Conservation (phyloP, 148 eudicot species). For the Tetragonia tetragonoides region DNA sequence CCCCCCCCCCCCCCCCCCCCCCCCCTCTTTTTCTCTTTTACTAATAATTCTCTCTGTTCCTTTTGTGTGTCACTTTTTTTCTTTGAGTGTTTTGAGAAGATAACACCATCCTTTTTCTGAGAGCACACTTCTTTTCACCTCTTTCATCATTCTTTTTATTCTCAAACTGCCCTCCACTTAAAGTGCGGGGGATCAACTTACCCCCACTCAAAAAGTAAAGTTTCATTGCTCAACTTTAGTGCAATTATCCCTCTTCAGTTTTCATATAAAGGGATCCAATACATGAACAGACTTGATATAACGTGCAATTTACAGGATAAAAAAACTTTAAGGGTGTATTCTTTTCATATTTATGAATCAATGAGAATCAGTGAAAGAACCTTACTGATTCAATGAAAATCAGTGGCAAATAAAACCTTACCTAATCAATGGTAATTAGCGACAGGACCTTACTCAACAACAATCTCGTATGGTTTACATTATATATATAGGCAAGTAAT, state of each 20-base stretch:
- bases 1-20: slow-evolving; percentile 13
- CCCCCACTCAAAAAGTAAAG: no score
- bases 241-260: not conserved
- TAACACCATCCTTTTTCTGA: not conserved
- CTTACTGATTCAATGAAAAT: no score
- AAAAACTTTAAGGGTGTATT: no score
- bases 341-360: no score
- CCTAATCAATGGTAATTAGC: no score
- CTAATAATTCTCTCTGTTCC: not conserved
- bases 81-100: slow-evolving; percentile 9
- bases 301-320: no score
- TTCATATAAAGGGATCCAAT: not conserved
- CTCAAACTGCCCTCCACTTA: slow-evolving; percentile 2
- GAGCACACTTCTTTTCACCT: slow-evolving; percentile 4
- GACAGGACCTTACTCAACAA: no score
- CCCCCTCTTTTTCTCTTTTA: slow-evolving; percentile 1
- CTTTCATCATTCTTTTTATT: slow-evolving; percentile 6
- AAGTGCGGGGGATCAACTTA: not conserved
- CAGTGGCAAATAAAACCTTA: no score
- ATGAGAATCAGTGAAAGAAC: no score
- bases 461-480: no score
- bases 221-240: not conserved
- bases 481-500: no score
- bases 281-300: no score
- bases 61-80: not conserved